Evolutionary conservation across 2,329 filamentous ascomycete genomes (phyloP).

Genomic region (Fusarium sp.): DNA sequence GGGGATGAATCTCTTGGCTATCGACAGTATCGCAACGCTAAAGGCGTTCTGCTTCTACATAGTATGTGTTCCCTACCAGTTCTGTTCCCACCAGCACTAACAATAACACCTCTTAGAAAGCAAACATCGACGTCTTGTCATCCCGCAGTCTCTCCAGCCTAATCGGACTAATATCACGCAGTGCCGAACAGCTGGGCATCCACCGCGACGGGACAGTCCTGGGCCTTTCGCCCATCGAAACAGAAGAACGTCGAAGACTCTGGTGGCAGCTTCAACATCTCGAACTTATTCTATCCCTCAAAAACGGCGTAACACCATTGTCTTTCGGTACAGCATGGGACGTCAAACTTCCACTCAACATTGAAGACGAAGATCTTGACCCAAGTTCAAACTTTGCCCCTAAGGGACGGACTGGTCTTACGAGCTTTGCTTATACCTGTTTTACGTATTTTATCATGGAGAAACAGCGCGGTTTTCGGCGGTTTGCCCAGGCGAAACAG

Average conservation of each 20-base stretch:
- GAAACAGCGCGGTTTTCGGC: background rate
- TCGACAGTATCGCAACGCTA: conserved; percentile 2
- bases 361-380: conserved; percentile 18
- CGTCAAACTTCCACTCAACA: conserved; percentile 22
- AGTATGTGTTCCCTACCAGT: background rate
- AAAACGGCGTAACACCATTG: conserved; percentile 9
- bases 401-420: background rate
- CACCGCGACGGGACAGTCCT: conserved; percentile 22
- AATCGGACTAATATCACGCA: conserved; percentile 9
- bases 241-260: conserved; percentile 19
- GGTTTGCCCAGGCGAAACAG: background rate
- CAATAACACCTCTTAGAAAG: background rate
- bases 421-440: background rate
- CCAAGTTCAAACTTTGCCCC: background rate
- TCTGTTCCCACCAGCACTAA: background rate
- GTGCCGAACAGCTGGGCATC: conserved; percentile 19
- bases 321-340: conserved; percentile 15
- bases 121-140: background rate
- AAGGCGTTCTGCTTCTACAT: conserved; percentile 19
- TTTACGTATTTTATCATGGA: conserved; percentile 4
- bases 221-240: conserved; percentile 1
- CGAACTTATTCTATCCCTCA: background rate
- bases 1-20: background rate
- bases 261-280: conserved; percentile 29
- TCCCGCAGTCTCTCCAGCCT: conserved; percentile 8